Evolutionary conservation across 768 basidiomycete genomes (phyloP).

Genomic region (Hydnum rufescens): DNA sequence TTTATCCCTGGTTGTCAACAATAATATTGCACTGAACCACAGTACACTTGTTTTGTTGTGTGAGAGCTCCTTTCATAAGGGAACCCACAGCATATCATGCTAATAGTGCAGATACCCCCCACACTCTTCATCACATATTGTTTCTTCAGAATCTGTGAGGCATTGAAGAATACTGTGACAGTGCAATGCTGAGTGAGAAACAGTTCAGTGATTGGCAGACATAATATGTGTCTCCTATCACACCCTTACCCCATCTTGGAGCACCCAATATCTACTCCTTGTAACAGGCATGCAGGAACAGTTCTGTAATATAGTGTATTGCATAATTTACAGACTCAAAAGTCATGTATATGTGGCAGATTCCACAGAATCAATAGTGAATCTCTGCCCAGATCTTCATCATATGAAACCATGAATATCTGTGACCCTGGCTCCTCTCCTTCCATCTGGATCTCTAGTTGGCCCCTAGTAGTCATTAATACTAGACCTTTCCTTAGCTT

Average conservation of each 20-base stretch:
- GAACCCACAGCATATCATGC: background rate
- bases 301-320: too few relatives aligned
- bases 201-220: constrained; percentile 85
- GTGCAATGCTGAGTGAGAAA: constrained; percentile 44
- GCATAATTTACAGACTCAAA: too few relatives aligned
- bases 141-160: constrained; percentile 62
- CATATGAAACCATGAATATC: too few relatives aligned
- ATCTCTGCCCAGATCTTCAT: too few relatives aligned
- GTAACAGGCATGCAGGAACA: background rate
- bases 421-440: too few relatives aligned
- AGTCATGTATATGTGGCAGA: too few relatives aligned
- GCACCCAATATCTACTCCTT: background rate
- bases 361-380: too few relatives aligned
- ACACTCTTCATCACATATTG: constrained; percentile 72
- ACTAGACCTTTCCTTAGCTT: too few relatives aligned
- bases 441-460: too few relatives aligned
- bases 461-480: too few relatives aligned
- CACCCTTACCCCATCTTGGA: background rate
- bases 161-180: constrained; percentile 64
- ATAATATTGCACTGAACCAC: constrained; percentile 82
- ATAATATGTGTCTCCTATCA: constrained; percentile 30
- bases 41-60: constrained; percentile 88
- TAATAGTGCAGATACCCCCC: constrained; percentile 47
- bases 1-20: too few relatives aligned
- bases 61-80: constrained; percentile 19